phyloP scores from a whole-genome alignment of 345 rosid genomes.

The Boechera stricta region DNA sequence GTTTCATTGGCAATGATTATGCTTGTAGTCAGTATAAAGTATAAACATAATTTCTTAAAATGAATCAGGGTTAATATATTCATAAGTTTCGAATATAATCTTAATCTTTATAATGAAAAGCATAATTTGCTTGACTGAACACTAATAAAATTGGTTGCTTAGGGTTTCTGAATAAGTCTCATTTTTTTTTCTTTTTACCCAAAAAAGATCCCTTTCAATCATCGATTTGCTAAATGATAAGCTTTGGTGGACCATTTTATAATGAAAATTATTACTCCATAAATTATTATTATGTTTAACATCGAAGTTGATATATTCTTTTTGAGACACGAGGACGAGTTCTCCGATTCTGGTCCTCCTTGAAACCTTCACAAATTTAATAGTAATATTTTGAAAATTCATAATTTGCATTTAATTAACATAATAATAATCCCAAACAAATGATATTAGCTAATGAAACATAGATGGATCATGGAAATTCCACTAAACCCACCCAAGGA shows the following conservation, averaged over 20 bases:
- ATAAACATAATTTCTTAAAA: not conserved
- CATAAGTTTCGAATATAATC: not conserved
- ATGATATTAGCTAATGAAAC: not conserved
- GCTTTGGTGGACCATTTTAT: constrained; percentile 25
- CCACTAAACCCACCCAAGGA: not conserved
- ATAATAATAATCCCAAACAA: not conserved
- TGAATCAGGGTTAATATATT: not conserved
- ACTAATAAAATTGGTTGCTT: constrained; percentile 4
- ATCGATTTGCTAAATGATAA: constrained; percentile 31
- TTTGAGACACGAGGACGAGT: constrained; percentile 34
- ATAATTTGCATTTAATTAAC: not conserved
- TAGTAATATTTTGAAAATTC: not conserved
- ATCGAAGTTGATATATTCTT: constrained; percentile 38
- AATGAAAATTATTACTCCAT: not conserved
- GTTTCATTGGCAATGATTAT: constrained; percentile 7
- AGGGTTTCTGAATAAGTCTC: constrained; percentile 16
- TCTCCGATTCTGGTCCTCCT: constrained; percentile 28
- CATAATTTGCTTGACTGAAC: not conserved
- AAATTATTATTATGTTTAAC: not conserved
- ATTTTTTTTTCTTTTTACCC: not conserved
- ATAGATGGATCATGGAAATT: not conserved
- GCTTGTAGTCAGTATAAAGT: not conserved
- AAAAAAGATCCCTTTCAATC: constrained; percentile 29
- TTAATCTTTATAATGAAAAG: not conserved
- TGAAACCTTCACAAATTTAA: constrained; percentile 5